Evolutionary conservation across 345 rosid genomes (phyloP).

Genomic region (Acer saccharum): DNA sequence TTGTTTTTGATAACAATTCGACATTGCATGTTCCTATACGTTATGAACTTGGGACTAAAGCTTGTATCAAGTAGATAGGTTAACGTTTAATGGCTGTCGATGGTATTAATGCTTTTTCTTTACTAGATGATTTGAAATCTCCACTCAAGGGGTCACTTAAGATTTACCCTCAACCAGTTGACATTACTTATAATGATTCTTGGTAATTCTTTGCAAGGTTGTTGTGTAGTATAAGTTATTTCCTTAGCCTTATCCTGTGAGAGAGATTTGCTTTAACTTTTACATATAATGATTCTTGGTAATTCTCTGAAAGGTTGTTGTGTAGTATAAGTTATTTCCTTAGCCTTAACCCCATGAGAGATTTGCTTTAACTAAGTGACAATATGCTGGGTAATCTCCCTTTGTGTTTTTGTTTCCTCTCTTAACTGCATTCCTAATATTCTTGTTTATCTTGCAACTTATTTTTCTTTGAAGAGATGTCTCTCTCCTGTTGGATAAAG

Average conservation of each 20-base stretch:
- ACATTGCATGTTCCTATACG: background rate
- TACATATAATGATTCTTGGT: background rate
- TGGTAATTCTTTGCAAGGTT: no score
- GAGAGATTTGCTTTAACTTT: no score
- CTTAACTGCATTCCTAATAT: background rate
- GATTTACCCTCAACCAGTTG: background rate
- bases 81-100: background rate
- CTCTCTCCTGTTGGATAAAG: constrained; percentile 75
- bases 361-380: no score
- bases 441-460: constrained; percentile 1
- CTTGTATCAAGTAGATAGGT: background rate
- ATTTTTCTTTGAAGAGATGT: constrained; percentile 54
- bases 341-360: no score
- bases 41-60: background rate
- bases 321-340: no score
- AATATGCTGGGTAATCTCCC: background rate
- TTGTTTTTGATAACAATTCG: background rate
- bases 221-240: no score
- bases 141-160: background rate
- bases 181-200: background rate
- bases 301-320: no score
- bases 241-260: no score
- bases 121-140: no score
- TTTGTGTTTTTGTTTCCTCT: background rate
- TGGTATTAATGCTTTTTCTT: background rate